phyloP scores from a whole-genome alignment of 108 stramenopile species.

The Cylindrotheca closterium region DNA sequence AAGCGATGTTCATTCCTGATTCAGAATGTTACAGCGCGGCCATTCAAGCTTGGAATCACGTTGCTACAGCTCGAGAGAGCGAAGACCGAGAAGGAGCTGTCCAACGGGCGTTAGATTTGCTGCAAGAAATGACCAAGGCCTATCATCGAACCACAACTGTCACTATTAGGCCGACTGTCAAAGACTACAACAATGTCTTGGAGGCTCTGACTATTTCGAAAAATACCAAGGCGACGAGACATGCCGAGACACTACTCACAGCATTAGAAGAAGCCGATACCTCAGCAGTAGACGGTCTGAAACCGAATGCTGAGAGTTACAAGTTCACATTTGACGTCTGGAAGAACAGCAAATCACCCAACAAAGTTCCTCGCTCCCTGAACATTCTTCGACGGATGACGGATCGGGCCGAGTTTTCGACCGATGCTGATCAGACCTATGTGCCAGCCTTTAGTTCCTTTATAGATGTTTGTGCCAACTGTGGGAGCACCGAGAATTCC shows the following conservation, averaged over 20 bases:
- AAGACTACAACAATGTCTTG: constrained; percentile 71
- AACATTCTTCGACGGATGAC: constrained; percentile 8
- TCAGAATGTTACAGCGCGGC: constrained; percentile 67
- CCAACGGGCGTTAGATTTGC: constrained; percentile 44
- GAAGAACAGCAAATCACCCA: constrained; percentile 25
- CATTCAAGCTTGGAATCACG: constrained; percentile 65
- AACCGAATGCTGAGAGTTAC: constrained; percentile 28
- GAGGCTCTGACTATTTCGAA: constrained; percentile 54
- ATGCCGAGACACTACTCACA: constrained; percentile 20
- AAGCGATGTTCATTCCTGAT: constrained; percentile 61
- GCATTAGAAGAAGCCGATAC: constrained; percentile 17
- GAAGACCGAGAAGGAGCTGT: constrained; percentile 40
- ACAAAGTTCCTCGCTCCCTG: constrained; percentile 16
- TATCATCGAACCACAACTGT: constrained; percentile 58
- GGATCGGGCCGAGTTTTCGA: not conserved
- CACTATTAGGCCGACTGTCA: constrained; percentile 42
- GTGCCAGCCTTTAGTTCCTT: constrained; percentile 54
- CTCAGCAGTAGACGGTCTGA: not conserved
- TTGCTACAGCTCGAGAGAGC: constrained; percentile 35
- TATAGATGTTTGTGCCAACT: constrained; percentile 49
- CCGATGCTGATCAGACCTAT: constrained; percentile 1
- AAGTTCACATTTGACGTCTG: constrained; percentile 14
- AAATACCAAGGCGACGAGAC: constrained; percentile 25
- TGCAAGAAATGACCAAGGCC: constrained; percentile 63
- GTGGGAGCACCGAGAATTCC: constrained; percentile 18